Evolutionary conservation across 306 rosid species (phyloP).

Genomic region (Cucurbita maxima): DNA sequence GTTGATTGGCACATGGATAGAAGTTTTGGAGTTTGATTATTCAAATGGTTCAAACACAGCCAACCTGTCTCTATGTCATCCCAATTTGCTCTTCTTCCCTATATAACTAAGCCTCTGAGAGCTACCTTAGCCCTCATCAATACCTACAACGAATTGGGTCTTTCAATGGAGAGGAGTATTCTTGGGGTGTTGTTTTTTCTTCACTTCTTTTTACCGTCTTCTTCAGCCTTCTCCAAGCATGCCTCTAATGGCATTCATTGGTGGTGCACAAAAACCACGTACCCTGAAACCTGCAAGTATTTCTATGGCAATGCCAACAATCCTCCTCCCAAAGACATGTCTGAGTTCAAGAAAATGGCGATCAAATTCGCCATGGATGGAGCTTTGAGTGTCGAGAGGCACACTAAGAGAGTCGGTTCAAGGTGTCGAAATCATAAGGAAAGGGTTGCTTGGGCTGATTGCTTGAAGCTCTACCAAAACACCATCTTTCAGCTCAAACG

Average conservation of each 20-base stretch:
- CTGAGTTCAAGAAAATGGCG: conserved; percentile 25
- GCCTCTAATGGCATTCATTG: conserved; percentile 11
- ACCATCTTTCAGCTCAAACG: conserved; percentile 34
- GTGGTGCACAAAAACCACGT: conserved; percentile 46
- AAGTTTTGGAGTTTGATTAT: not conserved
- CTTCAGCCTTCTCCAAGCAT: not conserved
- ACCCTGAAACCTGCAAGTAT: conserved; percentile 35
- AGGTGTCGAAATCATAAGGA: conserved; percentile 26
- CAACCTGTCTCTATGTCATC: conserved; percentile 3
- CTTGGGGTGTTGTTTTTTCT: not conserved
- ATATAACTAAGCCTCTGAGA: not conserved
- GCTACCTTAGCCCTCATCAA: not conserved
- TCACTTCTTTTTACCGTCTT: not conserved
- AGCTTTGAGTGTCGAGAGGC: conserved; percentile 20
- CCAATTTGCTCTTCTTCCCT: not conserved
- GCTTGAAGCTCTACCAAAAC: conserved; percentile 30
- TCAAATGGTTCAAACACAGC: not conserved
- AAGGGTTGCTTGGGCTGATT: conserved; percentile 36
- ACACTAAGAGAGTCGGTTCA: conserved; percentile 21
- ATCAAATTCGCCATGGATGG: conserved; percentile 18
- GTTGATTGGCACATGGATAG: not conserved
- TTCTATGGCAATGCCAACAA: conserved; percentile 1
- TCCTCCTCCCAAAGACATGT: conserved; percentile 5
- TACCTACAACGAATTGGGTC: not conserved
- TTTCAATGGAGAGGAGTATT: not conserved